Evolutionary conservation across 306 rosid species (phyloP), one percentile per base, ranked within the genome.

Genomic region (Quercus gilva): DNA sequence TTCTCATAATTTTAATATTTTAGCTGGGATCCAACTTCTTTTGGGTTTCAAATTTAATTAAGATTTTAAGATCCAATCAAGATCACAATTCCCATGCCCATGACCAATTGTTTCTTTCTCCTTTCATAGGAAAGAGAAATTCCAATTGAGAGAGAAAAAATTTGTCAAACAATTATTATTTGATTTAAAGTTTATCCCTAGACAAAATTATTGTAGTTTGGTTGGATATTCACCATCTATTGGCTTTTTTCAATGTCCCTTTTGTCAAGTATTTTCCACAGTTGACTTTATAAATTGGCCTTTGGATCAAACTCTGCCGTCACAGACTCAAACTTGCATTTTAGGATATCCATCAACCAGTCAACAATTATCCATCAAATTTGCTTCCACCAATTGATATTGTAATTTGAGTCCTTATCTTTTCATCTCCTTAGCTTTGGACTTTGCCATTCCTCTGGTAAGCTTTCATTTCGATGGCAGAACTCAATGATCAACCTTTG

Each of bases 391-490:
- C 53, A 49, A 49, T 49, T 49, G 53, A 49, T 49, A 49, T 49
- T 10, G 53, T 49, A 13, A 49, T 49, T 49, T 49, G 53, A 49
- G 53, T 49, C 53, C 53, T 49, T 49, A 0, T 12, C 53, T 2
- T 49, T 49, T 49, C 53, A 12, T 49, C 17, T 49, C 53, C 53
- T 49, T 1, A 49, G 14, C 4, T 49, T 49, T 49, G 3, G 53
- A 49, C 53, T 49, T 49, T 49, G 15, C 17, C 17, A 29, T 17
- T 64, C 21, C 23, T 29, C 23, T 29, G 43, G 45, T 28, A 56
- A 72, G 61, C 71, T 71, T 60, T 69, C 29, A 56, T 69, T 67
- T 78, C 23, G 2, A 80, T 80, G 82, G 82, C 77, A 17, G 80
- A 77, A 13, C 41, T 41, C 23, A 49, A 67, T 18, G 77, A 79